A percentile compares a stretch with the other conserved stretches of the same genome.
Evolutionary conservation across 768 basidiomycete species (phyloP).

Genomic region (Aureoboletus auriporus): DNA sequence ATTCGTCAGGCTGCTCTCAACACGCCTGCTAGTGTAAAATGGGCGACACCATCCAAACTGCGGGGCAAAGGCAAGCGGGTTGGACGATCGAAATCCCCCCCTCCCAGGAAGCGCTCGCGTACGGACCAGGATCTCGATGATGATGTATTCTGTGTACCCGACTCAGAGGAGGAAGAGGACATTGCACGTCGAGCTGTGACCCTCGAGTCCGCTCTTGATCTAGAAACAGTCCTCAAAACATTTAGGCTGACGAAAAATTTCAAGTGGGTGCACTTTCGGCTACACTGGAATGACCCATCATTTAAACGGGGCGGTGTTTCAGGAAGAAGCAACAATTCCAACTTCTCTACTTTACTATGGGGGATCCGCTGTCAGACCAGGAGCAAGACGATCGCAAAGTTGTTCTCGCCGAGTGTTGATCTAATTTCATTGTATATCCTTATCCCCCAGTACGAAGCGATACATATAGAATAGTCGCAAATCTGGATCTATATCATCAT

Average conservation of each 20-base stretch:
- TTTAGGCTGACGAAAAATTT: constrained; percentile 44
- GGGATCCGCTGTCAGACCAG: constrained; percentile 49
- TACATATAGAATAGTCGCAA: background rate
- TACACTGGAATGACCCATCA: background rate
- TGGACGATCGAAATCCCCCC: constrained; percentile 17
- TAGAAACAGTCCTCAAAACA: constrained; percentile 35
- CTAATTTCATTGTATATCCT: background rate
- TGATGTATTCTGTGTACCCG: constrained; percentile 20
- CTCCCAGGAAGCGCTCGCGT: constrained; percentile 29
- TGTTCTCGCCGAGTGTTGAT: constrained; percentile 38
- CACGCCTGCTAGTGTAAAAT: background rate
- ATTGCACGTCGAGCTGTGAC: background rate
- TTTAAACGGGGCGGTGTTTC: background rate
- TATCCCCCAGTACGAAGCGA: background rate
- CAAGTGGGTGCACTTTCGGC: constrained; percentile 35
- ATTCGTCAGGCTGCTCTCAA: constrained; percentile 22
- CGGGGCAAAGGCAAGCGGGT: constrained; percentile 21
- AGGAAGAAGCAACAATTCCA: constrained; percentile 60
- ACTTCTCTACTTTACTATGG: constrained; percentile 78
- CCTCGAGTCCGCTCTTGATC: constrained; percentile 19
- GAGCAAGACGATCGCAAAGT: constrained; percentile 49
- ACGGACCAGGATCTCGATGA: constrained; percentile 22
- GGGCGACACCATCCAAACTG: constrained; percentile 8
- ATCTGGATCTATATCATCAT: constrained; percentile 19
- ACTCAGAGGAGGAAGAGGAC: constrained; percentile 13